These are phyloP conservation scores for Polychaeton citri DNA, from an alignment of 2,329 filamentous ascomycete species.

Conservation along the genomic window DNA sequence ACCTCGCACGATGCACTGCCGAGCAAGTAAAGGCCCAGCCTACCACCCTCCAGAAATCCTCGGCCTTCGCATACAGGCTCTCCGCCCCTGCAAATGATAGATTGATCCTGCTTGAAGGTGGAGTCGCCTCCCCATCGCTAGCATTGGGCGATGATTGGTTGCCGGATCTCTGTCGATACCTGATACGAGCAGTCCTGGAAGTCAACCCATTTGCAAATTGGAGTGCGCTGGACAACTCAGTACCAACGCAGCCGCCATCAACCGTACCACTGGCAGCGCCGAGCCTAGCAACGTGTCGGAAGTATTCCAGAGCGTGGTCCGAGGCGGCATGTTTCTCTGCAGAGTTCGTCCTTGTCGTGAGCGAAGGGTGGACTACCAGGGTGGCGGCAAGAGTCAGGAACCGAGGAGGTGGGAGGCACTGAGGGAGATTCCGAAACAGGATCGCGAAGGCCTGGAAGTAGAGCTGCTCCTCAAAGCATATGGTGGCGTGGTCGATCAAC, in stretches of 20 bases:
- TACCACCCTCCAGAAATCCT: conserved; percentile 78
- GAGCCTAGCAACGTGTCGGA: conserved; percentile 51
- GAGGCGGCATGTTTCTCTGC: conserved; percentile 49
- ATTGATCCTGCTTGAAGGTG: too few species aligned
- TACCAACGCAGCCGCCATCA: conserved; percentile 52
- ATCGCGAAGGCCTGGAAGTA: conserved; percentile 37
- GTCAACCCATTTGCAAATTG: conserved; percentile 36
- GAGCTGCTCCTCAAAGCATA: conserved; percentile 63
- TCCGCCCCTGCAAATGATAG: conserved; percentile 38
- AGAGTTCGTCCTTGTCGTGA: conserved; percentile 59
- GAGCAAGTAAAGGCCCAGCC: conserved; percentile 95
- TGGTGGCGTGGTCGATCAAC: conserved; percentile 52
- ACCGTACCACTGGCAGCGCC: background rate
- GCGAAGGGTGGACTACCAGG: conserved; percentile 65
- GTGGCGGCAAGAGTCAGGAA: conserved; percentile 69
- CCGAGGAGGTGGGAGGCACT: conserved; percentile 53
- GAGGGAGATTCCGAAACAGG: conserved; percentile 42
- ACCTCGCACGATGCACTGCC: conserved; percentile 55
- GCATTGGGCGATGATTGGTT: background rate
- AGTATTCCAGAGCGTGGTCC: conserved; percentile 53
- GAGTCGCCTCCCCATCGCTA: too few species aligned
- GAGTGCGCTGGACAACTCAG: conserved; percentile 60
- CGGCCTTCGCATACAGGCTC: conserved; percentile 60
- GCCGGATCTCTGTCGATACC: background rate
- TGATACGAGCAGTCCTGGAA: background rate